phyloP scores from a whole-genome alignment of 169 alveolate genomes.

The Eimeria falciformis region DNA sequence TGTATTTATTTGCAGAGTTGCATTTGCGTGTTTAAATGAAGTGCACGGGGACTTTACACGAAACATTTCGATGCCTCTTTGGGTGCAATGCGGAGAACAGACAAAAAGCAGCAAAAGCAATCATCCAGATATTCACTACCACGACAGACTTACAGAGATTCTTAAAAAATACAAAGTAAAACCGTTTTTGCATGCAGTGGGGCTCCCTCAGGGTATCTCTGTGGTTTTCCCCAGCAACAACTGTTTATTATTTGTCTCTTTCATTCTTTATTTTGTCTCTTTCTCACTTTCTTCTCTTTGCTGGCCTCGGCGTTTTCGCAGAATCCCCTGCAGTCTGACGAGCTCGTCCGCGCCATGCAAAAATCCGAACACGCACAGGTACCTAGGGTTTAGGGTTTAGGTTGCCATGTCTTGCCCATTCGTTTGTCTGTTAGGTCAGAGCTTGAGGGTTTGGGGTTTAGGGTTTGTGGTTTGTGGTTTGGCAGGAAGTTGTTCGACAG shows the following conservation, averaged over 20 bases:
- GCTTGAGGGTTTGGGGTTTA: no score
- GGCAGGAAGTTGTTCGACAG: conserved; percentile 3
- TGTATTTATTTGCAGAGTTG: neutral
- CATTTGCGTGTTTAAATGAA: neutral
- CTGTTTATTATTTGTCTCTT: no score
- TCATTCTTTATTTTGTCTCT: no score
- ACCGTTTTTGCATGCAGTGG: no score
- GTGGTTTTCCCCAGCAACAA: no score
- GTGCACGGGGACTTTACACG: neutral
- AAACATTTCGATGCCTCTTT: neutral
- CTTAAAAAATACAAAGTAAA: neutral
- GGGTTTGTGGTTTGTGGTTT: no score
- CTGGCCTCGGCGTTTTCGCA: no score
- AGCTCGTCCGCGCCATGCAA: neutral
- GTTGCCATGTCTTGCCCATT: no score
- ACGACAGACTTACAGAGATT: neutral
- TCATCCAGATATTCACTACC: neutral
- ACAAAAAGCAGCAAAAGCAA: neutral
- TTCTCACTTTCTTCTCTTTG: no score
- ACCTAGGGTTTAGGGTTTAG: neutral
- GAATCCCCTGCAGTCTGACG: neutral
- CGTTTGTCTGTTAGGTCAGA: no score
- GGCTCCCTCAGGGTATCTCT: no score
- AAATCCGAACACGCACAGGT: neutral
- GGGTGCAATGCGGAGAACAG: neutral